Percentiles rank a stretch among this genome's conserved stretches.
Conservation (phyloP, 1,284 basidiomycete genomes). For the Stygiomarasmius scandens region DNA sequence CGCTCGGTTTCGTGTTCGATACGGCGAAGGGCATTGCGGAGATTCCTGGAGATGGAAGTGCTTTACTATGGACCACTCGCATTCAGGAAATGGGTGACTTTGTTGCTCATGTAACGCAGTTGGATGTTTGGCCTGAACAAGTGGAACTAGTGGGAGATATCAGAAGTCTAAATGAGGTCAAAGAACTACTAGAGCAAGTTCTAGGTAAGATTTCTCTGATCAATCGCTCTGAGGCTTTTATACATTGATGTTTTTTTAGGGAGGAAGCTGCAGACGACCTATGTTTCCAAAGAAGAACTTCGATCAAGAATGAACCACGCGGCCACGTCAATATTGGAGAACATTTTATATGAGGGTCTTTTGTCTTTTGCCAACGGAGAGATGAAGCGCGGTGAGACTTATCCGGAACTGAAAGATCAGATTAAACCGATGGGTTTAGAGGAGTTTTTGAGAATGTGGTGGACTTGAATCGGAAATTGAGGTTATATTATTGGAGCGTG, state of each 20-base stretch:
- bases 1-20: constrained; percentile 11
- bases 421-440: too few species aligned
- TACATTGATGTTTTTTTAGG: not conserved
- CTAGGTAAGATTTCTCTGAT: not conserved
- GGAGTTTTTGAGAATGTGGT: too few species aligned
- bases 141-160: constrained; percentile 7
- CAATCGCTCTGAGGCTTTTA: not conserved
- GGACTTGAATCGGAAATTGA: too few species aligned
- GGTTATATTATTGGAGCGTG: too few species aligned
- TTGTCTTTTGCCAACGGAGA: too few species aligned
- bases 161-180: constrained; percentile 4
- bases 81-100: constrained; percentile 12
- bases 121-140: constrained; percentile 10
- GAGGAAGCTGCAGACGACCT: constrained; percentile 4
- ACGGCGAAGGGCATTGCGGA: constrained; percentile 3
- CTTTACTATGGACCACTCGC: not conserved
- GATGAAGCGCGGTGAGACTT: too few species aligned
- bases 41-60: constrained; percentile 12
- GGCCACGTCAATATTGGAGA: not conserved
- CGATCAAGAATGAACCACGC: constrained; percentile 4
- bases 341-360: not conserved
- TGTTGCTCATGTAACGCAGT: constrained; percentile 11
- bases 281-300: constrained; percentile 5
- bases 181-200: not conserved
- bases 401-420: too few species aligned